A percentile compares a stretch with the other conserved stretches of the same genome.
These are phyloP conservation scores for Cystobasidium onofrii DNA, from an alignment of 768 basidiomycete species.

Conservation along the genomic window DNA sequence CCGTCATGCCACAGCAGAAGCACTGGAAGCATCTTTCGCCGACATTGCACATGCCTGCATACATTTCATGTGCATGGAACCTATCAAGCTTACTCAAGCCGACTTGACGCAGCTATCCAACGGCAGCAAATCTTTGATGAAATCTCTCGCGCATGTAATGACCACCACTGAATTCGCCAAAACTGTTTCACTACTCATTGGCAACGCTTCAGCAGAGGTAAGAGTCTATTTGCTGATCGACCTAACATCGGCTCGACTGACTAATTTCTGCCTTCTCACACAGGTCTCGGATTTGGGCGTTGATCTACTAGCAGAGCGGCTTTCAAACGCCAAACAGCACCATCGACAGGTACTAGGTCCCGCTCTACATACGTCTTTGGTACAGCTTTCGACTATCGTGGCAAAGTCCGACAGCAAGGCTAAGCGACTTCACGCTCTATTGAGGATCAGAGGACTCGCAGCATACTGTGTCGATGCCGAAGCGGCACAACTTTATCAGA, in stretches of 20 bases:
- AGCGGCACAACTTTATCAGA: background rate
- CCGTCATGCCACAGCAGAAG: background rate
- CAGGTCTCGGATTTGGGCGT: background rate
- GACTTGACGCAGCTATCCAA: constrained; percentile 34
- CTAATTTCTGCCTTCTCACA: background rate
- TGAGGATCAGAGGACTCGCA: background rate
- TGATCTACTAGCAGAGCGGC: background rate
- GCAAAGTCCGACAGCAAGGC: background rate
- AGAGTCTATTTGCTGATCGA: no score
- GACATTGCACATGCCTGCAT: background rate
- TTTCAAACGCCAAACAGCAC: background rate
- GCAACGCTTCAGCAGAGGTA: background rate
- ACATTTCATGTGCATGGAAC: constrained; percentile 15
- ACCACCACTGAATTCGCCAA: background rate
- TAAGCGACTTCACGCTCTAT: background rate
- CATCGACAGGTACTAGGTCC: background rate
- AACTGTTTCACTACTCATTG: background rate
- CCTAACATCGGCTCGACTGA: no score
- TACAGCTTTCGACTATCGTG: background rate
- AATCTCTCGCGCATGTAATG: background rate
- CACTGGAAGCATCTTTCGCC: background rate
- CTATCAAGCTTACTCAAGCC: constrained; percentile 23
- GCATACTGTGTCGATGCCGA: background rate
- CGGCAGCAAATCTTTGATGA: background rate
- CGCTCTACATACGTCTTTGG: background rate